A percentile compares a stretch with the other conserved stretches of the same genome.
These are phyloP conservation scores for Rhodotorula mucilaginosa DNA, from an alignment of 1,284 basidiomycete species.

Conservation along the genomic window DNA sequence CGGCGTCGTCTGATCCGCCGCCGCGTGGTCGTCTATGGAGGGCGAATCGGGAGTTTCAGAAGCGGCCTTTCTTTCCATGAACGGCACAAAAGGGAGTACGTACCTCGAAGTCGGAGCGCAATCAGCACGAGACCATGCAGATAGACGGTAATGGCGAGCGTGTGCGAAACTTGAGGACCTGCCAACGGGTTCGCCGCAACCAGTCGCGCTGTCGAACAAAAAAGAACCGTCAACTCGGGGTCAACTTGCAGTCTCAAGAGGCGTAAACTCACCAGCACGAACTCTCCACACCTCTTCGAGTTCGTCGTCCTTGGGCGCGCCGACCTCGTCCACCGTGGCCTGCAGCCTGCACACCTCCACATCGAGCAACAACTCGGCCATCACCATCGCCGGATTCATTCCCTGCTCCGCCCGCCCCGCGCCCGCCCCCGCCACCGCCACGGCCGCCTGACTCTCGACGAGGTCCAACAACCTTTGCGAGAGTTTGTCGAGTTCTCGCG, in stretches of 20 bases:
- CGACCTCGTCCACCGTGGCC: neutral
- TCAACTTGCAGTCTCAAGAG: neutral
- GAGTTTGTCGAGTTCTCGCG: neutral
- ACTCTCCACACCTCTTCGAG: neutral
- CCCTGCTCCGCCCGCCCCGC: too few relatives aligned
- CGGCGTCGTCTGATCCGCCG: neutral
- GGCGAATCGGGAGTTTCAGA: too few relatives aligned
- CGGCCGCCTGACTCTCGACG: neutral
- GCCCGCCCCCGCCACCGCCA: too few relatives aligned
- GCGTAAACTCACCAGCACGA: neutral
- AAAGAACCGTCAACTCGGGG: neutral
- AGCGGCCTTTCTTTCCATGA: too few relatives aligned
- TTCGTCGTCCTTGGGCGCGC: neutral
- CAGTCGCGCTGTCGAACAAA: neutral
- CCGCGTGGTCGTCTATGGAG: neutral
- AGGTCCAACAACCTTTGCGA: neutral
- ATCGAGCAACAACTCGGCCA: neutral
- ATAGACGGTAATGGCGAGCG: neutral
- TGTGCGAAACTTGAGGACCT: neutral
- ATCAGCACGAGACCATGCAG: slow-evolving; percentile 7
- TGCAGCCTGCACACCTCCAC: neutral
- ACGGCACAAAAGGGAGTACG: neutral
- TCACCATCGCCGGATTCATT: neutral
- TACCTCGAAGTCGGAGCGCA: slow-evolving; percentile 1
- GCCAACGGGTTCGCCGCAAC: neutral